A percentile compares a stretch with the other conserved stretches of the same genome.
Evolutionary conservation across 2,329 filamentous ascomycete genomes (phyloP).

Genomic region (Pyrenophora graminea): DNA sequence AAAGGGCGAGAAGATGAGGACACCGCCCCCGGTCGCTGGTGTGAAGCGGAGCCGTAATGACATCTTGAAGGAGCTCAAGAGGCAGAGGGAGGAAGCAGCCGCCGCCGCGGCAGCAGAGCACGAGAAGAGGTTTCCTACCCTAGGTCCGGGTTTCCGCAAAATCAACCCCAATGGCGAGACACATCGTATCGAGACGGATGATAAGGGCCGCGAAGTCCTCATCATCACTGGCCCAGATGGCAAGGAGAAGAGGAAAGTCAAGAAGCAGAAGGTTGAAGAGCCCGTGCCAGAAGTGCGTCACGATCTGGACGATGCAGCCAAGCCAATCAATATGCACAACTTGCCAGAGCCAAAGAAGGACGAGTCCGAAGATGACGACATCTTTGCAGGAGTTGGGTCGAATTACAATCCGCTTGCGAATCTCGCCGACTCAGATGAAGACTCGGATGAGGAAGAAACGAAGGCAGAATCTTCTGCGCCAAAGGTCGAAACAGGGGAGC

Average conservation of each 20-base stretch:
- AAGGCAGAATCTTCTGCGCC: not conserved
- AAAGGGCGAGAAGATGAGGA: conserved; percentile 56
- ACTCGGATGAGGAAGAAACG: conserved; percentile 14
- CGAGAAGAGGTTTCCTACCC: conserved; percentile 47
- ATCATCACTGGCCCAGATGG: conserved; percentile 63
- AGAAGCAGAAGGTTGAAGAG: conserved; percentile 54
- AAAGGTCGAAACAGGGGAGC: not conserved
- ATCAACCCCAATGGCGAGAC: conserved; percentile 56
- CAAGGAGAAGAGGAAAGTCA: conserved; percentile 64
- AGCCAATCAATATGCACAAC: conserved; percentile 48
- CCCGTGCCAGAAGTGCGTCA: conserved; percentile 44
- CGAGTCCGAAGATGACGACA: conserved; percentile 61
- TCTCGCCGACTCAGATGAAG: conserved; percentile 53
- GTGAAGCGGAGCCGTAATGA: conserved; percentile 62
- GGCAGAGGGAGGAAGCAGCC: conserved; percentile 54
- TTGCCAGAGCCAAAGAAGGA: conserved; percentile 46
- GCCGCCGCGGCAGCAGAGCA: conserved; percentile 50
- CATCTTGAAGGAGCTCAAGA: conserved; percentile 63
- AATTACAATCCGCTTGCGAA: conserved; percentile 65
- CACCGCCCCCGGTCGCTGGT: conserved; percentile 49
- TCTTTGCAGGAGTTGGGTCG: conserved; percentile 64
- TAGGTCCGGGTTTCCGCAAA: conserved; percentile 62
- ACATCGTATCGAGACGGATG: conserved; percentile 61
- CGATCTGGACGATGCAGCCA: conserved; percentile 52
- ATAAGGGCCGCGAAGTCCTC: conserved; percentile 60